Conservation (phyloP, 257 asterid genomes). For the Vinca minor region DNA sequence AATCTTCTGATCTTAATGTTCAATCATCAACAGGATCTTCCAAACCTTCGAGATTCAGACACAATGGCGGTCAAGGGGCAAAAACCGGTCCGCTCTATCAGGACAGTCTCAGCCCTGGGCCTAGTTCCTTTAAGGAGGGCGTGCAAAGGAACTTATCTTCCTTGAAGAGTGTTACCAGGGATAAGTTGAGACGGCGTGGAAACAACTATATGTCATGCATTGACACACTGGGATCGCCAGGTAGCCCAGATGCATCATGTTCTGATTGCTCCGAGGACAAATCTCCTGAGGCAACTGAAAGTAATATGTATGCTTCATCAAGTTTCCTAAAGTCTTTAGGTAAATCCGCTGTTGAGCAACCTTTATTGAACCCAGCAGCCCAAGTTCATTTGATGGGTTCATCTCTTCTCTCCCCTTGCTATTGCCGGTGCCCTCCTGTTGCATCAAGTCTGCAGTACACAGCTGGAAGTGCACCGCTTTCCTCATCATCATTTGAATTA, state of each 20-base stretch:
- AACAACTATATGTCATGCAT: slow-evolving; percentile 31
- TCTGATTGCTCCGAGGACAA: slow-evolving; percentile 27
- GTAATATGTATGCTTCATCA: slow-evolving; percentile 25
- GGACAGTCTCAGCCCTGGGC: too few species aligned
- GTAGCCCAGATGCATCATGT: slow-evolving; percentile 21
- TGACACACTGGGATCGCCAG: slow-evolving; percentile 32
- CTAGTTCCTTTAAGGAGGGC: too few species aligned
- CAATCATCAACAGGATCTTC: slow-evolving; percentile 17
- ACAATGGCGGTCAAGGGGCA: slow-evolving; percentile 34
- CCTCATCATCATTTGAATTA: too few species aligned
- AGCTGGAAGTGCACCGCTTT: slow-evolving; percentile 22
- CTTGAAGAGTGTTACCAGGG: slow-evolving; percentile 38
- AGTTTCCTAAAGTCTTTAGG: slow-evolving; percentile 33
- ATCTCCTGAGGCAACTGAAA: slow-evolving; percentile 25
- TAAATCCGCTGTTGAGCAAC: slow-evolving; percentile 20
- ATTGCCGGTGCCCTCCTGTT: slow-evolving; percentile 87
- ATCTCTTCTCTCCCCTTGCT: slow-evolving; percentile 54
- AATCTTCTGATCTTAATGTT: slow-evolving; percentile 30
- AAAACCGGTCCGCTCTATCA: slow-evolving; percentile 39
- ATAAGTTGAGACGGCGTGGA: slow-evolving; percentile 40
- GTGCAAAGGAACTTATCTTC: too few species aligned
- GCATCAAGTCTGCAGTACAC: slow-evolving; percentile 41
- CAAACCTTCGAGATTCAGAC: slow-evolving; percentile 39
- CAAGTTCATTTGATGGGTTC: slow-evolving; percentile 33
- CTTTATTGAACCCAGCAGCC: slow-evolving; percentile 28